Conservation (phyloP, 2,329 filamentous ascomycete genomes). For the Sclerotinia glacialis region DNA sequence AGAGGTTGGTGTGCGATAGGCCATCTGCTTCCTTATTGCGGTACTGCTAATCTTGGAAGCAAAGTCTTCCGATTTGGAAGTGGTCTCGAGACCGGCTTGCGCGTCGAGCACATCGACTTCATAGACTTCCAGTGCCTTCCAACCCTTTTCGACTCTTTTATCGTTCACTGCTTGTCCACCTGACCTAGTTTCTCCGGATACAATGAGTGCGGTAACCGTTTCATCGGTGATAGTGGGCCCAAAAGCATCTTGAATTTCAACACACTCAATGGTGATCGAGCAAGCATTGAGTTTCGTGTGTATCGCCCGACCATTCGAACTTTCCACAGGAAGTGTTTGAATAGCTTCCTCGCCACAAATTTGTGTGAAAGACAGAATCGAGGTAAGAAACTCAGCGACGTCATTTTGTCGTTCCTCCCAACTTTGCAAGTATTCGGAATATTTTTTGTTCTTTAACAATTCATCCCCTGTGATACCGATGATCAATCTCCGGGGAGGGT, state of each 20-base stretch:
- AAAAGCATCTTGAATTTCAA: slow-evolving; percentile 82
- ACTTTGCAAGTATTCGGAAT: slow-evolving; percentile 72
- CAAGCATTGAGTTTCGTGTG: slow-evolving; percentile 58
- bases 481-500: slow-evolving; percentile 58
- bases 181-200: slow-evolving; percentile 82
- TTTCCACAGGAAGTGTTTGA: slow-evolving; percentile 31
- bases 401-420: slow-evolving; percentile 72
- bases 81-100: slow-evolving; percentile 50
- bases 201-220: slow-evolving; percentile 73
- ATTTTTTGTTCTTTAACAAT: slow-evolving; percentile 85
- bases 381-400: slow-evolving; percentile 71
- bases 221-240: slow-evolving; percentile 86
- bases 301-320: slow-evolving; percentile 50
- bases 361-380: slow-evolving; percentile 49
- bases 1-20: slow-evolving; percentile 30
- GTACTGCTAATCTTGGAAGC: slow-evolving; percentile 89
- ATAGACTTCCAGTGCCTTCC: slow-evolving; percentile 73
- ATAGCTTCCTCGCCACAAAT: slow-evolving; percentile 41
- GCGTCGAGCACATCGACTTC: slow-evolving; percentile 86
- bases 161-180: slow-evolving; percentile 85
- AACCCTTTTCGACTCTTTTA: slow-evolving; percentile 72
- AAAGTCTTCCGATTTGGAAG: slow-evolving; percentile 58
- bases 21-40: slow-evolving; percentile 62
- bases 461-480: slow-evolving; percentile 88
- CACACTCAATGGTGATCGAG: slow-evolving; percentile 67